A percentile compares a stretch with the other conserved stretches of the same genome.
phyloP scores from a whole-genome alignment of 2,329 filamentous ascomycete genomes.

The Aspergillus eucalypticola region DNA sequence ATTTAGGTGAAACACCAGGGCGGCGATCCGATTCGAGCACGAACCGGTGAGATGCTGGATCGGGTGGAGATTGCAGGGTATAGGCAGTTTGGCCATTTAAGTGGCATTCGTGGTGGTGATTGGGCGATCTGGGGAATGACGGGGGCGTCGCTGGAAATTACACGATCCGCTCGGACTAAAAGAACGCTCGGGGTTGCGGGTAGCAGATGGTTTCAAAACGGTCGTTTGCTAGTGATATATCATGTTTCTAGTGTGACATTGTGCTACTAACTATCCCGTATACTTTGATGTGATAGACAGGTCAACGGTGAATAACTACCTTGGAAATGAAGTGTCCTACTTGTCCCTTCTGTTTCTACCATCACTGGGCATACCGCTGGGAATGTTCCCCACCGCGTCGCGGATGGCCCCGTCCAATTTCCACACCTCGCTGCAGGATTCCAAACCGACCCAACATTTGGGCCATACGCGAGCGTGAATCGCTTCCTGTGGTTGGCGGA shows the following conservation, averaged over 20 bases:
- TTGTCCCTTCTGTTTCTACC: no score
- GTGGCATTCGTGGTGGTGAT: not conserved
- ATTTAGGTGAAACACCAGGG: conserved; percentile 6
- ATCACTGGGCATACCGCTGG: no score
- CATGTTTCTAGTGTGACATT: not conserved
- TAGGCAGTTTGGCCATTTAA: not conserved
- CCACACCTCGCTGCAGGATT: not conserved
- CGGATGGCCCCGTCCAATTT: conserved; percentile 3
- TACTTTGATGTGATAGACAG: no score
- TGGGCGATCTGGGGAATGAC: not conserved
- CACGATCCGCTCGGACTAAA: not conserved
- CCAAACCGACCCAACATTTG: not conserved
- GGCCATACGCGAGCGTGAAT: not conserved
- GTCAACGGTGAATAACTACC: no score
- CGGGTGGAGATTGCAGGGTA: conserved; percentile 1
- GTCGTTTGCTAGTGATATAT: not conserved
- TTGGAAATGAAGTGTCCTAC: no score
- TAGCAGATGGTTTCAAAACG: not conserved
- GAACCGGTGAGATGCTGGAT: conserved; percentile 1
- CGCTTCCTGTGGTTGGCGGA: not conserved
- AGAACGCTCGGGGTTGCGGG: not conserved
- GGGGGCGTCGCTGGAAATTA: conserved; percentile 3
- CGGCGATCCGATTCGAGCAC: conserved; percentile 6
- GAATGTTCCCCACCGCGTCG: not conserved
- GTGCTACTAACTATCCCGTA: no score